Evolutionary conservation across 495 filamentous ascomycete species (phyloP), one percentile per base, ranked within the genome.

Genomic region (Penicillium verhagenii): DNA sequence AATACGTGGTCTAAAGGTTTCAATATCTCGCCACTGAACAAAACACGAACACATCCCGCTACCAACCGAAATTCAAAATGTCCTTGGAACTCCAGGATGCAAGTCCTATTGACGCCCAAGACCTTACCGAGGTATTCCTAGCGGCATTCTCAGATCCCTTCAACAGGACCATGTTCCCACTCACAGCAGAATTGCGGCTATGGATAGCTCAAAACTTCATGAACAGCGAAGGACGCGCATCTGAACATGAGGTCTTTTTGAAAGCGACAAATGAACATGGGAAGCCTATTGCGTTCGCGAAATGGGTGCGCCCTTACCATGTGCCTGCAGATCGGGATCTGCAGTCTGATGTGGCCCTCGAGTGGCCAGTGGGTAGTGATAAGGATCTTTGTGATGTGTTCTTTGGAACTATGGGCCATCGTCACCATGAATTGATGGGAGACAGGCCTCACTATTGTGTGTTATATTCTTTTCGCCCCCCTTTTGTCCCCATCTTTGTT

Each of bases 381-480:
- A 37, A 21, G 31, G 55, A 47, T 1, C 54, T 68, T 1, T 69
- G 67, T 19, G 57, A 60, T 13, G 3, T 21, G n/a, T 69, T 72
- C 38, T 67, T 70, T 35, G 57, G 13, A 1, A 58, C 31, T 8
- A 67, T 67, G 65, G 53, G 56, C 14, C 44, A 18, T 6, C 31
- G 58, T 19, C 54, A 63, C 52, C n/a, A 40, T 23, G 13, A 51
- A 23, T 39, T 58, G 28, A 70, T 72, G 69, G 56, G 56, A 2
- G 48, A 37, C 5, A 54, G 58, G 31, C 51, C 47, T 48, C 61
- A 69, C 57, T 72, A 65, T 39, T 69, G 67, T 72, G 59, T 28
- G 63, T 64, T 40, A 9, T 39, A 3, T 43, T 28, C 20, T 33
- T 47, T n/a, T 28, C 33, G 19, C 2, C 14, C 35, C 28, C 26